Base-by-base conservation (phyloP, 2,329 filamentous ascomycete genomes). In the Alternaria infectoria region DNA sequence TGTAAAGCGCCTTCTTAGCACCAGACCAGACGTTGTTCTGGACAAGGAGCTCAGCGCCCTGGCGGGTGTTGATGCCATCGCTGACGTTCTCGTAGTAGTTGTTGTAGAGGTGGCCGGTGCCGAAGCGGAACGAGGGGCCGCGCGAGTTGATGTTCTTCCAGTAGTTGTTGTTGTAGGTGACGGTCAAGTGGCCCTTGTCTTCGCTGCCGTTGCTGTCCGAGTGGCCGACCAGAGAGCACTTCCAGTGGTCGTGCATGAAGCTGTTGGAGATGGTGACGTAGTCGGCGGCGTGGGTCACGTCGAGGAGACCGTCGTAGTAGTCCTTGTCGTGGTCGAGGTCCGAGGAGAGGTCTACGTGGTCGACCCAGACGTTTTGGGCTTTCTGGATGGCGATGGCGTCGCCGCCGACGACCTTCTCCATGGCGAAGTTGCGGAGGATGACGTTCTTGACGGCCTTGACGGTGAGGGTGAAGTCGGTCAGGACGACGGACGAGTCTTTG, bases 151-250 rank as follows among this genome's bases (percentile, higher is more conserved):
- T 79, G 82, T 90, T 89, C 68, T 75, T 73, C 84, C 84, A 91
- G 82, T 87, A 83, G 85, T 91, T 91, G 83, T 90, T 87, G 80
- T 85, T 84, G 76, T 89, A 90, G 59, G 89, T 91, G 58, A 91
- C 82, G 74, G 82, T 86, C 49, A 91, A 83, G 74, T 88, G 83
- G 67, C 89, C 89, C 8, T 74, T 86, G 80, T 91, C 89, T 69
- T 89, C 85, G 54, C 72, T 79, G 32, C 67, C 79, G 81, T 89
- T 89, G 79, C 66, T 83, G 82, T 90, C 86, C 40, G 83, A 86
- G 83, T 90, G 87, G 13, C 87, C 88, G 59, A 89, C 81, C 9
- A 89, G 81, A 0, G 84, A 86, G 56, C 64, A 67, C 78, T 89
- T 90, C 81, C 83, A 89, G 84, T 89, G 86, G 79, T 87, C 85